A percentile compares a stretch with the other conserved stretches of the same genome.
phyloP scores from a whole-genome alignment of 2,329 filamentous ascomycete genomes.

The Spiromastix sp. region DNA sequence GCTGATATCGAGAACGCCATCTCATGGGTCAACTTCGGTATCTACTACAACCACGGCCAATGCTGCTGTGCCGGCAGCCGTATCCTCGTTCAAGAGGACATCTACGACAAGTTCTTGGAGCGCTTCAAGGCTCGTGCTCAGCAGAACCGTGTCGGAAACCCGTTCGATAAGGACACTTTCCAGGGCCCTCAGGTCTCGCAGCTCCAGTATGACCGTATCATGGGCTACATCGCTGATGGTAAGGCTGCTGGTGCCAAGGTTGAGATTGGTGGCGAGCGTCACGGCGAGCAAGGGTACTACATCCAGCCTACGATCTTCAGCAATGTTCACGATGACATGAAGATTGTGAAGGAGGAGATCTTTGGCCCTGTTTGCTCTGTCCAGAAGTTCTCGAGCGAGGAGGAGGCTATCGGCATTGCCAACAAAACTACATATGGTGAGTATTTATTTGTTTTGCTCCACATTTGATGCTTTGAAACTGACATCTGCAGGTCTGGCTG shows the following conservation, averaged over 20 bases:
- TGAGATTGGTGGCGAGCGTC: slow-evolving; percentile 56
- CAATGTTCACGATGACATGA: slow-evolving; percentile 60
- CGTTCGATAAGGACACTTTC: slow-evolving; percentile 67
- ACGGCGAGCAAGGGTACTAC: slow-evolving; percentile 72
- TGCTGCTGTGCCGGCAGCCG: slow-evolving; percentile 40
- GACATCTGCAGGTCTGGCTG: slow-evolving; percentile 43
- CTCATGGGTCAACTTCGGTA: slow-evolving; percentile 51
- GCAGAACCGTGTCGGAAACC: slow-evolving; percentile 69
- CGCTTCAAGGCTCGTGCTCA: slow-evolving; percentile 66
- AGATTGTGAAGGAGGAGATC: slow-evolving; percentile 70
- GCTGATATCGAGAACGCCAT: slow-evolving; percentile 57
- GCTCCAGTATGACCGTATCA: slow-evolving; percentile 77
- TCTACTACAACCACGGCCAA: slow-evolving; percentile 54
- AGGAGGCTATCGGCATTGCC: slow-evolving; percentile 57
- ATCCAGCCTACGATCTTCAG: slow-evolving; percentile 77
- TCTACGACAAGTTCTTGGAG: slow-evolving; percentile 72
- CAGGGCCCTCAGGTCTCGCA: slow-evolving; percentile 76
- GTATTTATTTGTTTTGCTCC: background rate
- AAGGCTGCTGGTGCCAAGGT: slow-evolving; percentile 56
- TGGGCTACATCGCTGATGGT: slow-evolving; percentile 56
- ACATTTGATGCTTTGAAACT: background rate
- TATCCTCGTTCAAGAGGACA: slow-evolving; percentile 67
- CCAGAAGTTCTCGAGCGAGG: slow-evolving; percentile 64
- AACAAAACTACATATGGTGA: slow-evolving; percentile 63
- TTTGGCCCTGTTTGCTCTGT: slow-evolving; percentile 73